Evolutionary conservation across 768 basidiomycete species (phyloP).

Genomic region (Xerocomellus dryophilus): DNA sequence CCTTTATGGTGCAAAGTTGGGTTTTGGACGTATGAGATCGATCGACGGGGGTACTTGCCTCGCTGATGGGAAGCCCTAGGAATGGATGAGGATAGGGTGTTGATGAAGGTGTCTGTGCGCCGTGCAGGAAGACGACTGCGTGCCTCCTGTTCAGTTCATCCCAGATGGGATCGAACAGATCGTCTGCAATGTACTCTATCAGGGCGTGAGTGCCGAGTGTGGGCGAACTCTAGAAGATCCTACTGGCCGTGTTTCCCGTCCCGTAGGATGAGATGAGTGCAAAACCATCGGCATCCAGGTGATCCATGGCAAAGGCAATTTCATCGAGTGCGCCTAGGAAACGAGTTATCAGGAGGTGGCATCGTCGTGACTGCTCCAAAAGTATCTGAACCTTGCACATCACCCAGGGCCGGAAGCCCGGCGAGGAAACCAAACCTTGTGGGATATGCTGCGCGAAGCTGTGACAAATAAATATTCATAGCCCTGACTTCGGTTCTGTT

Average conservation of each 20-base stretch:
- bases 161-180: constrained; percentile 65
- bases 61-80: constrained; percentile 66
- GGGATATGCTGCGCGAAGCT: constrained; percentile 48
- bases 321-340: constrained; percentile 54
- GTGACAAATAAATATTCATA: constrained; percentile 47
- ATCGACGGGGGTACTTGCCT: constrained; percentile 40
- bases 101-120: constrained; percentile 62
- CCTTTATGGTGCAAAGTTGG: constrained; percentile 38
- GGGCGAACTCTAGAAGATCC: constrained; percentile 10
- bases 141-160: constrained; percentile 58
- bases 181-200: constrained; percentile 65
- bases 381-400: constrained; percentile 49
- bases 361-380: background rate
- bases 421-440: constrained; percentile 69
- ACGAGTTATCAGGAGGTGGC: constrained; percentile 4
- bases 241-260: constrained; percentile 51
- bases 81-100: constrained; percentile 60
- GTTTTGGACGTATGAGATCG: constrained; percentile 2
- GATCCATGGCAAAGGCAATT: constrained; percentile 59
- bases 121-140: constrained; percentile 70
- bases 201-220: constrained; percentile 2
- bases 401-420: constrained; percentile 57
- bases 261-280: constrained; percentile 69
- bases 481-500: constrained; percentile 42
- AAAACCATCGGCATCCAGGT: constrained; percentile 60